Conservation (phyloP, 202 grass and related monocot genomes). For the Setaria viridis region DNA sequence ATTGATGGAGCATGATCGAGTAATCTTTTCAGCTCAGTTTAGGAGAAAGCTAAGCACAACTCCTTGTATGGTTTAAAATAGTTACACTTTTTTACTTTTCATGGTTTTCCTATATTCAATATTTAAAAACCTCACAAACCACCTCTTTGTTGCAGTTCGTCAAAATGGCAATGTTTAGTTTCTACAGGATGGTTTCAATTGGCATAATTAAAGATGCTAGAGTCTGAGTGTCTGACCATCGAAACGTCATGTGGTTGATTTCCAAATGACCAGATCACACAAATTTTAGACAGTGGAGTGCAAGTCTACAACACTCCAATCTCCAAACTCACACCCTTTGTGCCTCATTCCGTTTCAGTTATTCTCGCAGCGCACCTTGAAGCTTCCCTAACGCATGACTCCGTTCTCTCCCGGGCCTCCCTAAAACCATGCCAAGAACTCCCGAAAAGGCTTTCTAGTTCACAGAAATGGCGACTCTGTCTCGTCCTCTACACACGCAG, state of each 20-base stretch:
- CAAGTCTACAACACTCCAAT: not conserved
- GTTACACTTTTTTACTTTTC: no score
- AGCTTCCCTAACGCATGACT: constrained; percentile 38
- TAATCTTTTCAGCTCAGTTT: no score
- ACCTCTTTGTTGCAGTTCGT: no score
- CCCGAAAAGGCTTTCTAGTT: constrained; percentile 29
- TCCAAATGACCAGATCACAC: not conserved
- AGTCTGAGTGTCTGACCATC: not conserved
- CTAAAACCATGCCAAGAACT: not conserved
- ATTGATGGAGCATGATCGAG: no score
- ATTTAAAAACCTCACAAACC: no score
- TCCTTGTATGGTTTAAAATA: no score
- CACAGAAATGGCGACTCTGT: constrained; percentile 57
- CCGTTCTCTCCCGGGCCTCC: not conserved
- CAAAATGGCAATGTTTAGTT: not conserved
- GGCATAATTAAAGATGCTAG: not conserved
- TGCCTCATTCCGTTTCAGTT: constrained; percentile 42
- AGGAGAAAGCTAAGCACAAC: no score
- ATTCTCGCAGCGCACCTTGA: constrained; percentile 41
- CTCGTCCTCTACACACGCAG: constrained; percentile 5
- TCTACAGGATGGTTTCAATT: not conserved
- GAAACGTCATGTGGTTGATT: not conserved
- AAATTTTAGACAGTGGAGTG: not conserved
- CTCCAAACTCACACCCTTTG: constrained; percentile 55
- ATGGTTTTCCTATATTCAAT: no score